phyloP scores from a whole-genome alignment of 73 alveolate genomes.

The Symbiodinium pilosum region DNA sequence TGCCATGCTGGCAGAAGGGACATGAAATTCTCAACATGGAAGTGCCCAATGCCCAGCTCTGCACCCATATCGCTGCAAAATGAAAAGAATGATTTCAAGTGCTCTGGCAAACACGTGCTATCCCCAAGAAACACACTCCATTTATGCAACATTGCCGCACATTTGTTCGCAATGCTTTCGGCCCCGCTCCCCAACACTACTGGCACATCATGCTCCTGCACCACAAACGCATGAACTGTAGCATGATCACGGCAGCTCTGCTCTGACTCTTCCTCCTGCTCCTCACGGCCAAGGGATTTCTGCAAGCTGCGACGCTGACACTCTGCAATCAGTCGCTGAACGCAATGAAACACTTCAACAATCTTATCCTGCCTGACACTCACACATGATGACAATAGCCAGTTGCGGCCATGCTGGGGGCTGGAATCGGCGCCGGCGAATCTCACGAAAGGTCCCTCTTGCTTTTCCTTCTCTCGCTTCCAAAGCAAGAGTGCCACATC shows the following conservation, averaged over 20 bases:
- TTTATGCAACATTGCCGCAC: constrained; percentile 22
- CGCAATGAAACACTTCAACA: not conserved
- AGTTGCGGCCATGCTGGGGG: not conserved
- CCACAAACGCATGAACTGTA: not conserved
- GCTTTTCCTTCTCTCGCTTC: not conserved
- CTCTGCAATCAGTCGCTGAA: not conserved
- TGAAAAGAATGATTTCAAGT: not conserved
- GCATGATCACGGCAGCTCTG: not conserved
- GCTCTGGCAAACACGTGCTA: not conserved
- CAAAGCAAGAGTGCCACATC: constrained; percentile 4
- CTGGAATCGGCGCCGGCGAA: constrained; percentile 23
- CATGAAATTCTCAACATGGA: not conserved
- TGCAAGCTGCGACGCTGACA: not conserved
- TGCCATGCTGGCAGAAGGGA: constrained; percentile 1
- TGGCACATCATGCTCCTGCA: constrained; percentile 4
- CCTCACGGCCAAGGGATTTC: too few relatives aligned
- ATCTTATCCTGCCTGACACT: not conserved
- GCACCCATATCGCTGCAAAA: constrained; percentile 15
- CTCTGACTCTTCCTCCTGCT: not conserved
- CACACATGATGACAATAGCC: not conserved
- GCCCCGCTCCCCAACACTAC: not conserved
- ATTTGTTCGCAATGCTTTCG: not conserved
- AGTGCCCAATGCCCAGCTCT: not conserved
- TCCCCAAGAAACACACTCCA: not conserved
- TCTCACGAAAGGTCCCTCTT: not conserved